phyloP scores from a whole-genome alignment of 306 rosid genomes.

The Begonia peltatifolia region DNA sequence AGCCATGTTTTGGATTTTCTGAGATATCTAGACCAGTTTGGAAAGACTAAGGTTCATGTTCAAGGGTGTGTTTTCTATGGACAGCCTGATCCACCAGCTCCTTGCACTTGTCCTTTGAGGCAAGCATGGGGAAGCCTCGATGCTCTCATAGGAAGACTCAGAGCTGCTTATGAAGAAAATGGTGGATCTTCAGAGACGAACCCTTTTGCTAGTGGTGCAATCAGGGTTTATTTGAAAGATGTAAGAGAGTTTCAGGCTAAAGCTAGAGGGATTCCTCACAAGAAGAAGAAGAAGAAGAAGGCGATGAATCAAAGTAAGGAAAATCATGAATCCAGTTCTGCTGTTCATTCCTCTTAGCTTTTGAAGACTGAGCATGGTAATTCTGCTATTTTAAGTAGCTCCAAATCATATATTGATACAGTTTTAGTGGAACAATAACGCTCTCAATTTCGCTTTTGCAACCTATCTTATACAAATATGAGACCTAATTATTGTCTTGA shows the following conservation, averaged over 20 bases:
- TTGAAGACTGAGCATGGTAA: constrained; percentile 1
- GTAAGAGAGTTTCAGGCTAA: constrained; percentile 55
- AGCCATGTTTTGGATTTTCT: constrained; percentile 60
- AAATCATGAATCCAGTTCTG: constrained; percentile 22
- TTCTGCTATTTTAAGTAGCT: neutral
- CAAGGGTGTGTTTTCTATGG: constrained; percentile 61
- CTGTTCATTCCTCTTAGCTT: constrained; percentile 25
- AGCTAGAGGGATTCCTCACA: constrained; percentile 64
- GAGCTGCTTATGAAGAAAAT: constrained; percentile 64
- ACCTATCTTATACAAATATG: no score
- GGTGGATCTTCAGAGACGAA: constrained; percentile 49
- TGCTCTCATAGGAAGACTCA: constrained; percentile 51
- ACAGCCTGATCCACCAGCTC: constrained; percentile 58
- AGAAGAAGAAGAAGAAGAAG: constrained; percentile 57
- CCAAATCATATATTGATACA: no score
- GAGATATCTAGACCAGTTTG: constrained; percentile 53
- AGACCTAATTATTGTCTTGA: no score
- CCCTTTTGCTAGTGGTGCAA: constrained; percentile 49
- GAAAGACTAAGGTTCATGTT: constrained; percentile 61
- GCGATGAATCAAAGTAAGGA: constrained; percentile 20
- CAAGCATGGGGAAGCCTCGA: constrained; percentile 78
- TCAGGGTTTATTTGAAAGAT: constrained; percentile 45
- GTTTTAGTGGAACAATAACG: no score
- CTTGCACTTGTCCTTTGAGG: constrained; percentile 49
- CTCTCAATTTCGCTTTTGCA: no score